Conservation (phyloP, 2,329 filamentous ascomycete genomes). For the Arachnomyces sp. region DNA sequence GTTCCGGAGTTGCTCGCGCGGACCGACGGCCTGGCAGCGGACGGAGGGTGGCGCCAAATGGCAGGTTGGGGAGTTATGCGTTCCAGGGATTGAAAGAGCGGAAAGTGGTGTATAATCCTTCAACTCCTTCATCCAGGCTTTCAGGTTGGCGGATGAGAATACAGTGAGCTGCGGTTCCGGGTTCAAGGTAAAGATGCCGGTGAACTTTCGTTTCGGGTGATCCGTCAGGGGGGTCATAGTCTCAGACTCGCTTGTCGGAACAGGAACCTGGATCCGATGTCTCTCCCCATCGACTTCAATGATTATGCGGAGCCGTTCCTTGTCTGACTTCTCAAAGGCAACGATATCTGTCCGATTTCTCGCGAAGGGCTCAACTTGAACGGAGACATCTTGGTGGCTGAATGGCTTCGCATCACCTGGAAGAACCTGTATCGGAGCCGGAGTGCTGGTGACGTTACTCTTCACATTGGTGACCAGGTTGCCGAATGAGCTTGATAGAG, state of each 20-base stretch:
- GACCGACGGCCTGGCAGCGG: constrained; percentile 76
- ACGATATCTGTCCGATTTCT: constrained; percentile 57
- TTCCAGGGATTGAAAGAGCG: constrained; percentile 82
- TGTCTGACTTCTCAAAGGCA: constrained; percentile 47
- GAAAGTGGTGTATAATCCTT: constrained; percentile 65
- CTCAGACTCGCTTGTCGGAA: constrained; percentile 51
- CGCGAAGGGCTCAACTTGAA: constrained; percentile 62
- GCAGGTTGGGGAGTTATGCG: constrained; percentile 87
- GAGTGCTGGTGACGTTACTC: constrained; percentile 35
- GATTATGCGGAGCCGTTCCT: constrained; percentile 65
- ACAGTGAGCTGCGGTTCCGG: constrained; percentile 51
- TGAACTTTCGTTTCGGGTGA: constrained; percentile 51
- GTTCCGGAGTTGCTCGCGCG: constrained; percentile 73
- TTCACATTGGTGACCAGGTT: constrained; percentile 25
- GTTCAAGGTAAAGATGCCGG: constrained; percentile 55
- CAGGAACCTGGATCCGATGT: constrained; percentile 68
- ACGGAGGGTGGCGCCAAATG: constrained; percentile 83
- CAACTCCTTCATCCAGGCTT: constrained; percentile 75
- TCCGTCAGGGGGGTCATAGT: constrained; percentile 52
- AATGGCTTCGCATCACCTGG: constrained; percentile 51
- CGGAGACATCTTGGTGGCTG: constrained; percentile 53
- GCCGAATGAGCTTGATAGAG: constrained; percentile 42
- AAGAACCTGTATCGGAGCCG: constrained; percentile 39
- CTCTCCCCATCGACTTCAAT: constrained; percentile 57
- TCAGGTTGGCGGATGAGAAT: constrained; percentile 61